Evolutionary conservation across 2,329 filamentous ascomycete genomes (phyloP).

Genomic region (Colletotrichum cordylinicola): DNA sequence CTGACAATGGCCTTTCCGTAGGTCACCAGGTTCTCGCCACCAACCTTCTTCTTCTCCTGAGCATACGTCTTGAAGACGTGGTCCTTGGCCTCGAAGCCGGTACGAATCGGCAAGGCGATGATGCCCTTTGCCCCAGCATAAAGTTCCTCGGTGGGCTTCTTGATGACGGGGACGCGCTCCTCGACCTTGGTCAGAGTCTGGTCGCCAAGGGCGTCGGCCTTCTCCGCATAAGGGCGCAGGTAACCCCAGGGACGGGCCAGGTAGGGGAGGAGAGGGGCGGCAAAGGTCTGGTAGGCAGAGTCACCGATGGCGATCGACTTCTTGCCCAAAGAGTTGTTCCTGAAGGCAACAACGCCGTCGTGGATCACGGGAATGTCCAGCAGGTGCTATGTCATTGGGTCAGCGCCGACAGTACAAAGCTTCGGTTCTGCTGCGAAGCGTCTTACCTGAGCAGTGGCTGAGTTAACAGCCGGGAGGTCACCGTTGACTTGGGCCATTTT

Average conservation of each 20-base stretch:
- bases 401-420: not conserved
- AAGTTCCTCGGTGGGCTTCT: slow-evolving; percentile 76
- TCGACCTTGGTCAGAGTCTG: slow-evolving; percentile 74
- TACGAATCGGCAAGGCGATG: slow-evolving; percentile 67
- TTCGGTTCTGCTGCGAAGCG: not conserved
- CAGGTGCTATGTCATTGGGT: slow-evolving; percentile 67
- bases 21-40: slow-evolving; percentile 68
- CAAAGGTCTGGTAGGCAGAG: slow-evolving; percentile 77
- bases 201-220: slow-evolving; percentile 80
- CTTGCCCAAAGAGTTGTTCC: slow-evolving; percentile 81
- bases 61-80: slow-evolving; percentile 64
- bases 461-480: slow-evolving; percentile 50
- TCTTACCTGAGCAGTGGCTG: slow-evolving; percentile 56
- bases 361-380: slow-evolving; percentile 83
- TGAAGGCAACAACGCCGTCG: slow-evolving; percentile 80
- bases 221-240: slow-evolving; percentile 83
- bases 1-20: slow-evolving; percentile 73
- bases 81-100: slow-evolving; percentile 66
- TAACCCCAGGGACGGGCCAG: slow-evolving; percentile 81
- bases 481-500: slow-evolving; percentile 57
- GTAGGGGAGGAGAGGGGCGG: slow-evolving; percentile 80
- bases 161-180: slow-evolving; percentile 73
- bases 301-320: slow-evolving; percentile 80
- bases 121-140: slow-evolving; percentile 67
- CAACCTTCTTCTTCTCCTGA: slow-evolving; percentile 66